Evolutionary conservation across 495 filamentous ascomycete species (phyloP).

Genomic region (Aspergillus indologenus): DNA sequence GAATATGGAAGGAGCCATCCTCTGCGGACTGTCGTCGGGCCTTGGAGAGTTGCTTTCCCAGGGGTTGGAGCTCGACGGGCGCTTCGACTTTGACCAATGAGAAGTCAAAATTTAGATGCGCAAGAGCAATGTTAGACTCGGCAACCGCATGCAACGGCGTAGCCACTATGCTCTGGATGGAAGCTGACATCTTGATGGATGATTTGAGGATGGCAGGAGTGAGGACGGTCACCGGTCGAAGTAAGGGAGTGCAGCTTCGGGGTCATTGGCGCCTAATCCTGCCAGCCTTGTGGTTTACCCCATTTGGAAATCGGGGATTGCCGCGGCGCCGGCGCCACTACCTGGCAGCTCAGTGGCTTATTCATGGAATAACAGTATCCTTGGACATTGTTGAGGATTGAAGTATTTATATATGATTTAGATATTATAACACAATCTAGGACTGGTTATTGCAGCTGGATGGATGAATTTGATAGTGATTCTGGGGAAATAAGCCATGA

Average conservation of each 20-base stretch:
- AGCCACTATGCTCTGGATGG: constrained; percentile 1
- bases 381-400: too few species aligned
- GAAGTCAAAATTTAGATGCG: constrained; percentile 11
- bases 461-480: too few species aligned
- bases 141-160: background rate
- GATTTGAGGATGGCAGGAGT: background rate
- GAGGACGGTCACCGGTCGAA: too few species aligned
- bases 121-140: constrained; percentile 6
- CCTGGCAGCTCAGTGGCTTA: too few species aligned
- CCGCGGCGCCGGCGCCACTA: too few species aligned
- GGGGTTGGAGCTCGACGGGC: constrained; percentile 5
- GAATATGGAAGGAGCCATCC: constrained; percentile 9
- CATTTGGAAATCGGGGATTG: background rate
- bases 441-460: too few species aligned
- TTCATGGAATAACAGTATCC: too few species aligned
- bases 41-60: constrained; percentile 7
- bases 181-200: background rate
- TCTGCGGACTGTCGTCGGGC: constrained; percentile 7
- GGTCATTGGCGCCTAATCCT: background rate
- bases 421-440: too few species aligned
- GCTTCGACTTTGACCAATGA: constrained; percentile 8
- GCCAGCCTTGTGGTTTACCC: background rate
- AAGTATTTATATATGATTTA: too few species aligned
- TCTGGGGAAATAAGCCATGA: too few species aligned
- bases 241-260: background rate